phyloP scores from a whole-genome alignment of 1,139 yeast species.

The Tardiomyces digboiensis region DNA sequence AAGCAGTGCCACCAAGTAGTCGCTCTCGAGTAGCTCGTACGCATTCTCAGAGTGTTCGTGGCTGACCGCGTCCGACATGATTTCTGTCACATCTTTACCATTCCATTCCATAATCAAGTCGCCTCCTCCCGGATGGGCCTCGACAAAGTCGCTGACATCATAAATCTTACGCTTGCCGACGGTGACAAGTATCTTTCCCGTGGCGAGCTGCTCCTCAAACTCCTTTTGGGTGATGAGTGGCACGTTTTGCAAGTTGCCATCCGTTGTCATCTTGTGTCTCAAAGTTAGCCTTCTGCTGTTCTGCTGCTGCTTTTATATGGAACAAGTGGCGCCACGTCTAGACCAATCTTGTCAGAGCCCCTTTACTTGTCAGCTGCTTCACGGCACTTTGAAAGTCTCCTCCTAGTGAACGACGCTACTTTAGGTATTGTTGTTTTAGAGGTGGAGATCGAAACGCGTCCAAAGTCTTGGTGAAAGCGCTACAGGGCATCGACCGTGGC shows the following conservation, averaged over 20 bases:
- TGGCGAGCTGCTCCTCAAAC: not conserved
- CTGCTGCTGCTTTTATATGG: too few relatives aligned
- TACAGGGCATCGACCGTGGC: too few relatives aligned
- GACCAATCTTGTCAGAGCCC: too few relatives aligned
- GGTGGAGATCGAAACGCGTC: too few relatives aligned
- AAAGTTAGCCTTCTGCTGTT: too few relatives aligned
- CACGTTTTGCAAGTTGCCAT: not conserved
- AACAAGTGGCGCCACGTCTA: too few relatives aligned
- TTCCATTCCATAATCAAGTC: conserved; percentile 67
- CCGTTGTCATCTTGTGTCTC: not conserved
- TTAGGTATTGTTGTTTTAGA: too few relatives aligned
- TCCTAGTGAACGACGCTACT: too few relatives aligned
- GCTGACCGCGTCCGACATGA: conserved; percentile 57
- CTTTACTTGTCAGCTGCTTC: too few relatives aligned
- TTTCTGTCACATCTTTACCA: conserved; percentile 74
- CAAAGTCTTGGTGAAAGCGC: too few relatives aligned
- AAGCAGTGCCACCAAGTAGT: conserved; percentile 46
- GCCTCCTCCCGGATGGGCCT: conserved; percentile 85
- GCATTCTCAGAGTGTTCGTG: conserved; percentile 83
- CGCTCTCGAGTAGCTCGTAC: conserved; percentile 82
- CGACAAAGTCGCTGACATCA: conserved; percentile 67
- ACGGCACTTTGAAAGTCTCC: too few relatives aligned
- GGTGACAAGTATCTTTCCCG: conserved; percentile 37
- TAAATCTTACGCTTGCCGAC: conserved; percentile 69
- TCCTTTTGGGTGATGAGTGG: not conserved